Base-by-base conservation (phyloP, 192 early-diverging fungal species). In the Backusella psychrophila region DNA sequence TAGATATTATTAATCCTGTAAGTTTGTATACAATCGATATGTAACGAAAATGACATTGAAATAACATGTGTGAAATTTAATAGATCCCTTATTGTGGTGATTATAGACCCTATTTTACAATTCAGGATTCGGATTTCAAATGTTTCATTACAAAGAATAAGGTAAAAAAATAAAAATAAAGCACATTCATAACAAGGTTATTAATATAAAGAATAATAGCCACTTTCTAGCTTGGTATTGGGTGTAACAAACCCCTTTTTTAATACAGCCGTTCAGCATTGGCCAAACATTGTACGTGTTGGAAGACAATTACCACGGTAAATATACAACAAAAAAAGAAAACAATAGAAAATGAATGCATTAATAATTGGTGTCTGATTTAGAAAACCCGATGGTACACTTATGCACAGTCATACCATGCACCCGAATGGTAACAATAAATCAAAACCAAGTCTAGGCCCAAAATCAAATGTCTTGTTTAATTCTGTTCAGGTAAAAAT, bases 211-310 rank as follows among this genome's bases (percentile, higher is more conserved):
- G 0, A 29, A 56, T 82, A 83, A 71, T 87, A 88, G 72, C 92
- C 95, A 39, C 89, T 94, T 14, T 87, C 90, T 11, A 94, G 91
- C 73, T 89, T 92, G 35, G 85, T 99, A n/a, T 82, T 99, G 5
- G 98, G 98, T 12, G 94, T 96, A 6, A 98, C 98, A 6, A 99
- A 99, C 79, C 95, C 96, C 6, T 96, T 95, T 71, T 98, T 99
- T 78, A 86, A 87, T 75, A 95, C 96, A 79, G 91, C 95, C 4
- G 83, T 99, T 67, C 90, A 90, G 72, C 94, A 96, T 85, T 99
- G 98, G 98, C 95, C 96, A 56, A 87, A 97, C 81, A 89, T 93
- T 72, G 88, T 98, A 42, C 86, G 88, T 26, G 86, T 92, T 34
- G 88, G 88, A 11, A 66, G 75, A 38, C 80, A 78, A 29, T 80